Evolutionary conservation across 768 basidiomycete species (phyloP), one percentile per base, ranked within the genome.

Genomic region (Phaffia australis): DNA sequence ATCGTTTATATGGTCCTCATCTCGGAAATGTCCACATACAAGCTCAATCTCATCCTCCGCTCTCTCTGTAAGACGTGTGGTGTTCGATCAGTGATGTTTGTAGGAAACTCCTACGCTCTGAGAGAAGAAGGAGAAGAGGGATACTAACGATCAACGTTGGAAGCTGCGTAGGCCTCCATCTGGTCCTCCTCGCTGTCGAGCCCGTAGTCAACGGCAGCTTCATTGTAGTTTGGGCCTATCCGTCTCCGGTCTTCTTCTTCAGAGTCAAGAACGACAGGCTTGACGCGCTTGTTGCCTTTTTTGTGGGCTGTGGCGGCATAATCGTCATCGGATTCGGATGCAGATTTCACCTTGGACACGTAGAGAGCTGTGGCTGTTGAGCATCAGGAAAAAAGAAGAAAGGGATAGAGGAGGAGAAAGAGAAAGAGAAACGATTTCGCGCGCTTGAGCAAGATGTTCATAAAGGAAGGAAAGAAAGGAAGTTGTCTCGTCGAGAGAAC

Each of bases 21-120:
- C 88, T 71, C 94, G 83, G 75, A 81, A 82, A 74, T 97, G 92
- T 42, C 83, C 84, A 50, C 94, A 82, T 50, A 99, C 90, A 49
- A 84, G 84, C 77, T 99, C 95, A 56, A 99, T 94, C 75, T 91
- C 90, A 70, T 93, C 74, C 25, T 70, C 73, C 15, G 56, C n/a
- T 60, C n/a, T 21, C 59, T 16, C 30, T 49, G 18, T 18, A 56
- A 56, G 30, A 52, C n/a, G 27, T 3, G 23, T n/a, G 25, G 30
- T 11, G 32, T 9, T 21, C 14, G n/a, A 32, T 4, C 59, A 57
- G 49, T 7, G 59, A 56, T 59, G 7, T 19, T 9, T 42, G 35
- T 42, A 42, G 35, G 11, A 11, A 42, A n/a, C n/a, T n/a, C n/a
- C 35, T 11, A 11, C 35, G 11, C 35, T 42, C 6, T 4, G 11